Conservation (phyloP, 768 basidiomycete species). For the Termitomyces sp. region DNA sequence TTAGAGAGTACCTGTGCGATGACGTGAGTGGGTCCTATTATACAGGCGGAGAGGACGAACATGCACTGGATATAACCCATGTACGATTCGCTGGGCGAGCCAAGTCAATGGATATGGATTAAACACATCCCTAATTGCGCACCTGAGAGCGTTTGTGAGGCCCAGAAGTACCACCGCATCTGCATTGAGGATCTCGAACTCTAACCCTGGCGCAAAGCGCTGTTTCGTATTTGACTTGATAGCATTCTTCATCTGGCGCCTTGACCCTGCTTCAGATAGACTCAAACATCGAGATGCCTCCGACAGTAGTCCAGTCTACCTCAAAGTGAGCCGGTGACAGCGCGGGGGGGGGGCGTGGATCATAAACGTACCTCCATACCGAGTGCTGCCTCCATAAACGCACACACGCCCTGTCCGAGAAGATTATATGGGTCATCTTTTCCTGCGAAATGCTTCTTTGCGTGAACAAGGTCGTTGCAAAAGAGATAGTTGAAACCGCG, state of each 20-base stretch:
- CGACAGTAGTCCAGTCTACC: slow-evolving; percentile 51
- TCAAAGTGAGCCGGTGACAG: not conserved
- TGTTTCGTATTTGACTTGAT: slow-evolving; percentile 28
- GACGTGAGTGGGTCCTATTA: not conserved
- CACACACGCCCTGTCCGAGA: slow-evolving; percentile 65
- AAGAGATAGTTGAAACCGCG: slow-evolving; percentile 66
- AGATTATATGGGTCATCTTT: slow-evolving; percentile 64
- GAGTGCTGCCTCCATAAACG: slow-evolving; percentile 71
- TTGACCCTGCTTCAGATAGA: slow-evolving; percentile 55
- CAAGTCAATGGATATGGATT: not conserved
- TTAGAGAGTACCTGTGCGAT: slow-evolving; percentile 33
- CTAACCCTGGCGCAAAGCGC: slow-evolving; percentile 54
- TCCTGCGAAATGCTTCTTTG: slow-evolving; percentile 43
- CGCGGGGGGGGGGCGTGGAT: not conserved
- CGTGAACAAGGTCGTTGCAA: slow-evolving; percentile 55
- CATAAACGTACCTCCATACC: slow-evolving; percentile 63
- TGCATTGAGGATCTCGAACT: slow-evolving; percentile 74
- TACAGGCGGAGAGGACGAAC: slow-evolving; percentile 29
- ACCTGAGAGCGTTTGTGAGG: slow-evolving; percentile 67
- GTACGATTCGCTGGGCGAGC: slow-evolving; percentile 56
- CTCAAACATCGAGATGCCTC: slow-evolving; percentile 55
- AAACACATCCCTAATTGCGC: slow-evolving; percentile 12
- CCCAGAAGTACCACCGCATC: slow-evolving; percentile 70
- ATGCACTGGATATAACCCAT: slow-evolving; percentile 77
- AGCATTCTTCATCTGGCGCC: slow-evolving; percentile 35